phyloP scores from a whole-genome alignment of 306 rosid genomes.

The Citrullus colocynthis region DNA sequence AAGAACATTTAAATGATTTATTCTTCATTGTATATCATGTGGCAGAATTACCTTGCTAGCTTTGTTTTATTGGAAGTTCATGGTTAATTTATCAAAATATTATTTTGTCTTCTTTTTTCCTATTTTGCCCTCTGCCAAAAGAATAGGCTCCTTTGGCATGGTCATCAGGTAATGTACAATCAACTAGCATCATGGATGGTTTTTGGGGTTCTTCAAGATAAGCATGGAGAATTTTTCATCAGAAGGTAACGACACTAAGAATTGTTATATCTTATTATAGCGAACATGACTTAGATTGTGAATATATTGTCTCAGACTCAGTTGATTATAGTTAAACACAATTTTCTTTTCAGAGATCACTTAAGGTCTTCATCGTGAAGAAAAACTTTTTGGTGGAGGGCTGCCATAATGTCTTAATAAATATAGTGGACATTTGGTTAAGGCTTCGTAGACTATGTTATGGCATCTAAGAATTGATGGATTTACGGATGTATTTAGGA shows the following conservation, averaged over 20 bases:
- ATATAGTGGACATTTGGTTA: neutral
- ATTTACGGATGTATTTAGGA: neutral
- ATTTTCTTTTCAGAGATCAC: neutral
- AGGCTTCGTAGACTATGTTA: neutral
- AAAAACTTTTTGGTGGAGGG: neutral
- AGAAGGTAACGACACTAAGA: slow-evolving; percentile 36
- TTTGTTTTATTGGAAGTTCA: neutral
- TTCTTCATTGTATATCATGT: neutral
- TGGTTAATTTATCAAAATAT: slow-evolving; percentile 8
- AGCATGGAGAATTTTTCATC: slow-evolving; percentile 79
- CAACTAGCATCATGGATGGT: slow-evolving; percentile 98
- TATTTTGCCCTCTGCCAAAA: slow-evolving; percentile 29
- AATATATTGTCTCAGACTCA: neutral
- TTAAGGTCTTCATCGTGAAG: neutral
- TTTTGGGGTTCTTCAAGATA: slow-evolving; percentile 89
- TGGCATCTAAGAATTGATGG: neutral
- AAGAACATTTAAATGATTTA: neutral
- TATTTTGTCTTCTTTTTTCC: neutral
- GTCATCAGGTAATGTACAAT: slow-evolving; percentile 89
- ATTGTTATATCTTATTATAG: slow-evolving; percentile 7
- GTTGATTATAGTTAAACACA: neutral
- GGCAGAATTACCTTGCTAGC: neutral
- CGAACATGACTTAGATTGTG: neutral
- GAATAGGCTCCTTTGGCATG: slow-evolving; percentile 97
- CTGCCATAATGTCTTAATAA: neutral